These are phyloP conservation scores for Ganoderma sinense DNA, from an alignment of 1,284 basidiomycete genomes.

Conservation along the genomic window DNA sequence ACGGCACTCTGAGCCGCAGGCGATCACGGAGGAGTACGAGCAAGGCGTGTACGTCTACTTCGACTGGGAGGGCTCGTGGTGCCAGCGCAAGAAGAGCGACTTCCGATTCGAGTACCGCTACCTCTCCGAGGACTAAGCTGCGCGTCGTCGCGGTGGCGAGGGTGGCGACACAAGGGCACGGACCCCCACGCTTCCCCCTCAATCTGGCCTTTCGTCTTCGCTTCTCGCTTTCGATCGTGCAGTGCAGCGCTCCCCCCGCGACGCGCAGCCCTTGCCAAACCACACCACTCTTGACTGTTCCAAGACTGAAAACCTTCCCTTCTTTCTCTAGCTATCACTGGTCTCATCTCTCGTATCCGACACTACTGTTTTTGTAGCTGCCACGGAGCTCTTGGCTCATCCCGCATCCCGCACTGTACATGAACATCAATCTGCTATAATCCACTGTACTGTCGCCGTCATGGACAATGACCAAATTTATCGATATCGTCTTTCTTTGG, in stretches of 20 bases:
- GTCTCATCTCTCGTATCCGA: constrained; percentile 17
- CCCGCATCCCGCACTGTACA: constrained; percentile 21
- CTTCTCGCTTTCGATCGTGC: background rate
- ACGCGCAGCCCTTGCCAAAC: constrained; percentile 4
- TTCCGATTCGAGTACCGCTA: constrained; percentile 97
- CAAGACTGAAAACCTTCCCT: background rate
- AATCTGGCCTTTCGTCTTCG: background rate
- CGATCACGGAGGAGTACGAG: constrained; percentile 99
- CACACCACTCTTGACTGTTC: constrained; percentile 1
- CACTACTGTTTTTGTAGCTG: constrained; percentile 21
- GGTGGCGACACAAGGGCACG: background rate
- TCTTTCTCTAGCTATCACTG: constrained; percentile 6
- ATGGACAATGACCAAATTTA: constrained; percentile 18
- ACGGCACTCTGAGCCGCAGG: constrained; percentile 97
- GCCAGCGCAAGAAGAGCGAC: constrained; percentile 97
- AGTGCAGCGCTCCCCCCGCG: constrained; percentile 10
- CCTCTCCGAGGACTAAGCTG: constrained; percentile 81
- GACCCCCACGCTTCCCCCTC: too few species aligned
- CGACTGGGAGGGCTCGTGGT: constrained; percentile 98
- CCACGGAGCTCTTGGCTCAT: constrained; percentile 2
- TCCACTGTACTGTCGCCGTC: constrained; percentile 25
- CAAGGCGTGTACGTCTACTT: constrained; percentile 98
- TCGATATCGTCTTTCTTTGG: background rate
- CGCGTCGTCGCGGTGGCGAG: background rate
- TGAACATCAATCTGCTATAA: constrained; percentile 28